A percentile compares a stretch with the other conserved stretches of the same genome.
Conservation (phyloP, 176 grass and related monocot genomes). For the Thinopyrum elongatum region DNA sequence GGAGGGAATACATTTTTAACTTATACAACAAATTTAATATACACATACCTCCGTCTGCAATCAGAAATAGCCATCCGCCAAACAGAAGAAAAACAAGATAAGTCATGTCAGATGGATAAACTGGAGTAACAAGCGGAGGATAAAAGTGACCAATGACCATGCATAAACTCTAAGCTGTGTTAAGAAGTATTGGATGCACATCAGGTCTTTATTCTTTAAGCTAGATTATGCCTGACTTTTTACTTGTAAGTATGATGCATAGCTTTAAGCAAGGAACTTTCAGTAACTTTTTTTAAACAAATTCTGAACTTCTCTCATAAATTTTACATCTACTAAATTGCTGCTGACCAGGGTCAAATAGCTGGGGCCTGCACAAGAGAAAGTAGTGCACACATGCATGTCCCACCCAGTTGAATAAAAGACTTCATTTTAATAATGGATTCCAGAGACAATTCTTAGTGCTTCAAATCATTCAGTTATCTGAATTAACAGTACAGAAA, state of each 20-base stretch:
- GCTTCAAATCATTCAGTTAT: not conserved
- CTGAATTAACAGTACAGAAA: not conserved
- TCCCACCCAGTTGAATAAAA: not conserved
- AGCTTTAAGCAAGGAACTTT: not conserved
- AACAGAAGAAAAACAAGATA: constrained; percentile 18
- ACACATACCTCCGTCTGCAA: constrained; percentile 66
- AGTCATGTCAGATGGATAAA: constrained; percentile 10
- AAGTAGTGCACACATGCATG: not conserved
- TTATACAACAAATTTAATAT: not conserved
- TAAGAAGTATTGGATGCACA: constrained; percentile 6
- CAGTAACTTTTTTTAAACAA: not conserved
- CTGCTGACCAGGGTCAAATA: not conserved
- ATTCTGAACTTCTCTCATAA: not conserved
- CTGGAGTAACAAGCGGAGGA: not conserved
- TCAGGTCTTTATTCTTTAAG: not conserved
- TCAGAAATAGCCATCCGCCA: constrained; percentile 7
- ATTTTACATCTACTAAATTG: not conserved
- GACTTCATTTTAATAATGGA: not conserved
- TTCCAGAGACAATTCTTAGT: not conserved
- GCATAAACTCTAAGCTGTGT: not conserved
- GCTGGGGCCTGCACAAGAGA: not conserved
- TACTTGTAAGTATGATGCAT: not conserved
- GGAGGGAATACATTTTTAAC: not conserved
- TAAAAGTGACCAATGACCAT: not conserved
- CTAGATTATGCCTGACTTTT: not conserved